A percentile compares a stretch with the other conserved stretches of the same genome.
These are phyloP conservation scores for Trametes coccinea DNA, from an alignment of 768 basidiomycete genomes.

Conservation along the genomic window DNA sequence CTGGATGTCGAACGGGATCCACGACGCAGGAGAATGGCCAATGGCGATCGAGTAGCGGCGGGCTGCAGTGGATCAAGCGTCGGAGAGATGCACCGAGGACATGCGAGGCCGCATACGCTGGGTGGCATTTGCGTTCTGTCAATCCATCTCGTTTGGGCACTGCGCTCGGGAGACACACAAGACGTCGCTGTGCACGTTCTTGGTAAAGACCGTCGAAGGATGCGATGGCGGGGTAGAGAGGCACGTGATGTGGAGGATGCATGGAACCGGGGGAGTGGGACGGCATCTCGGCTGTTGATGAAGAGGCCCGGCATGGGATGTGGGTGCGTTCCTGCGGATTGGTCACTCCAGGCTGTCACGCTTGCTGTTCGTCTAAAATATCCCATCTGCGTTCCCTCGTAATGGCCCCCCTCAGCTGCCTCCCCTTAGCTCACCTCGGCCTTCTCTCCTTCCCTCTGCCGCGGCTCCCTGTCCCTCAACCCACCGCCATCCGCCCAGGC, in stretches of 20 bases:
- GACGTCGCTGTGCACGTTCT: too few relatives aligned
- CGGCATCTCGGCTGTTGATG: constrained; percentile 14
- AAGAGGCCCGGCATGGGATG: constrained; percentile 5
- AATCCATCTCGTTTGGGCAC: too few relatives aligned
- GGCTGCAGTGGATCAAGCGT: background rate
- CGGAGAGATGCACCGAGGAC: too few relatives aligned
- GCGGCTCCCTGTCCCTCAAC: background rate
- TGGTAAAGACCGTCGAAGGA: background rate
- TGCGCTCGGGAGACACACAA: too few relatives aligned
- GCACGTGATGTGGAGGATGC: background rate
- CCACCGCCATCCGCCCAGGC: background rate
- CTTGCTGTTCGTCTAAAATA: constrained; percentile 11
- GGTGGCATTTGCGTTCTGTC: too few relatives aligned
- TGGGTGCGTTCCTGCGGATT: constrained; percentile 7
- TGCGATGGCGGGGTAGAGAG: background rate
- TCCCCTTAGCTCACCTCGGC: constrained; percentile 4
- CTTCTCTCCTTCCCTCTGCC: background rate
- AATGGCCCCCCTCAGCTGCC: background rate
- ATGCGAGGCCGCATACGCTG: too few relatives aligned
- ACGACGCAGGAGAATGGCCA: background rate
- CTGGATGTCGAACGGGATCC: background rate
- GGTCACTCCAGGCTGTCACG: constrained; percentile 5
- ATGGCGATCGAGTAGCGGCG: background rate
- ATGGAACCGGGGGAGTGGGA: background rate
- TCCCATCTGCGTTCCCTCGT: background rate